Base-by-base conservation (phyloP, 2,329 filamentous ascomycete genomes). In the Trichoderma polysporum region DNA sequence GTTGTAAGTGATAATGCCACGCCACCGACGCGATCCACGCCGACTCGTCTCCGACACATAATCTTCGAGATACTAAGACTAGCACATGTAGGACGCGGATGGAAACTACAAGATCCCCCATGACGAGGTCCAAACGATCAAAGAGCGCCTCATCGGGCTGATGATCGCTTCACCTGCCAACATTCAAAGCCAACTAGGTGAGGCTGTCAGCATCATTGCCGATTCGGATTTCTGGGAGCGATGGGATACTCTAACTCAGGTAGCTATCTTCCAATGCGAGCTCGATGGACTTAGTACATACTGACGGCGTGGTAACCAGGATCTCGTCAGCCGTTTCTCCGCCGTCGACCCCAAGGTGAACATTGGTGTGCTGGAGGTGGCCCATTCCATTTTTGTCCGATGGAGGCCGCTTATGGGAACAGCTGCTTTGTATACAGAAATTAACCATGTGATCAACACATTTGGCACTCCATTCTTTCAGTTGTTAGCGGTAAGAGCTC, bases 141-240 rank as follows among this genome's bases (percentile, higher is more conserved):
- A 99, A 82, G 88, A 89, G 75, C 94, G 97, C 82, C 88, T 99
- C 69, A 94, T 99, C 74, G 94, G 93, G 66, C 85, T 99, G 73
- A 99, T 99, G 95, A 97, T 97, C 74, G 89, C 90, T 9, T 93
- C 95, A 27, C 95, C 94, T 4, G 79, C 91, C 19, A 90, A 88
- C 68, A 91, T 99, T 71, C 96, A 98, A 81, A 89, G 92, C 68
- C 95, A 99, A 81, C 86, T 99, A 41, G 95, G 95, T 72, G 95
- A 98, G 76, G 94, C 95, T 69, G 96, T 98, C 78, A 97, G 94
- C 80, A 88, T 96, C 73, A 98, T 99, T 74, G 95, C 95, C 68
- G 94, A 98, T 80, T 98, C 94, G 72, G 95, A 99, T 78, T 99
- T 99, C 79, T 99, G 91, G 90, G 85, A 91, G 79, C 86, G 91